A percentile compares a stretch with the other conserved stretches of the same genome.
phyloP scores from a whole-genome alignment of 2,329 filamentous ascomycete species.

The Aspergillus sp. region DNA sequence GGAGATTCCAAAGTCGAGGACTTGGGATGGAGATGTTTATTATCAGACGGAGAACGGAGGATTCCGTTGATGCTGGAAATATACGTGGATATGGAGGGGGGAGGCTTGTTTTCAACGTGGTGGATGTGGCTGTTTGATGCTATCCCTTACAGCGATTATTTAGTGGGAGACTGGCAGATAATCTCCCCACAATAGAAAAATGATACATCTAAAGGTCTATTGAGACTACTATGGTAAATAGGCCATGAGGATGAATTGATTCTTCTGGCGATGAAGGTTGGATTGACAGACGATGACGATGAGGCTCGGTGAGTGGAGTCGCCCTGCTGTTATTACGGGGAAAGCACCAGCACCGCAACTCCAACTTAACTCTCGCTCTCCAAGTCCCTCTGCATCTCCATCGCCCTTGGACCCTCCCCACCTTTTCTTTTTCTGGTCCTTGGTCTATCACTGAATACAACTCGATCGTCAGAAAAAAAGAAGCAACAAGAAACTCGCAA shows the following conservation, averaged over 20 bases:
- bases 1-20: too few species aligned
- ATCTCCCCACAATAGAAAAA: too few species aligned
- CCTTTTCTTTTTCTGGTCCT: neutral
- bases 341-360: neutral
- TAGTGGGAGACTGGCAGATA: too few species aligned
- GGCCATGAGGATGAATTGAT: neutral
- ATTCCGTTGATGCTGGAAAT: too few species aligned
- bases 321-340: neutral
- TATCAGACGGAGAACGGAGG: too few species aligned
- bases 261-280: neutral
- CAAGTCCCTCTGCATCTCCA: neutral
- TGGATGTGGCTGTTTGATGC: too few species aligned
- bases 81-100: too few species aligned
- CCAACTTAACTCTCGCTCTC: neutral
- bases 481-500: conserved; percentile 4
- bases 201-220: too few species aligned
- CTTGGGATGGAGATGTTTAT: too few species aligned
- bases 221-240: neutral
- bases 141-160: too few species aligned
- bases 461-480: neutral
- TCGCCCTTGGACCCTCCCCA: neutral
- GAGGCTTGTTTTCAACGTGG: too few species aligned
- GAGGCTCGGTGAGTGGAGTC: neutral
- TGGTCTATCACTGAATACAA: neutral
- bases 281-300: neutral